A percentile compares a stretch with the other conserved stretches of the same genome.
phyloP scores from a whole-genome alignment of 2,329 filamentous ascomycete species.

The Capronia coronata region DNA sequence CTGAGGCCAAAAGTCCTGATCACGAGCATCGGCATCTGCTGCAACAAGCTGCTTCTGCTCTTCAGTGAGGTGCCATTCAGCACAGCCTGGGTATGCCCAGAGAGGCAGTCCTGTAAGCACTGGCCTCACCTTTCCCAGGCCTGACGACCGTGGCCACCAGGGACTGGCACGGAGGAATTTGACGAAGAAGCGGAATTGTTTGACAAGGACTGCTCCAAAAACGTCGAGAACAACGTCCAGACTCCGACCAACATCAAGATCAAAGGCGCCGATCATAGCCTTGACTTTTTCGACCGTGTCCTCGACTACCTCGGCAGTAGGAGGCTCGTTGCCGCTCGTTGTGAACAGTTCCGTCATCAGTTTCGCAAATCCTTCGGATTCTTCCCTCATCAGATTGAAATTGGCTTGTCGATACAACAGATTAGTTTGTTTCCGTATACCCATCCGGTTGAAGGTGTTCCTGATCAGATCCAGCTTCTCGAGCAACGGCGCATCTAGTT shows the following conservation, averaged over 20 bases:
- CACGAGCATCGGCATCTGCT: constrained; percentile 56
- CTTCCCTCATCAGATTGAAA: constrained; percentile 90
- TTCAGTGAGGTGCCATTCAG: constrained; percentile 57
- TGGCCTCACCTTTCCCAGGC: constrained; percentile 14
- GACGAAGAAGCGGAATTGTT: constrained; percentile 89
- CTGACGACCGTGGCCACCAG: constrained; percentile 76
- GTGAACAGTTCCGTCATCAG: constrained; percentile 93
- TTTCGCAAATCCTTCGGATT: constrained; percentile 95
- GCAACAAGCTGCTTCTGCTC: constrained; percentile 59
- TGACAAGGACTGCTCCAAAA: constrained; percentile 86
- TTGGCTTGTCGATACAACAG: constrained; percentile 91
- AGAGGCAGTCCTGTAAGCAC: constrained; percentile 60
- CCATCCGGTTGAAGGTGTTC: constrained; percentile 74
- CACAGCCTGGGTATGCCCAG: constrained; percentile 73
- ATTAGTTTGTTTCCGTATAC: constrained; percentile 86
- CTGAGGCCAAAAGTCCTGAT: constrained; percentile 71
- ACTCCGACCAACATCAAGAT: constrained; percentile 89
- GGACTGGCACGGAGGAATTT: constrained; percentile 86
- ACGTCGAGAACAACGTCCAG: constrained; percentile 93
- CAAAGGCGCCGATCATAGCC: constrained; percentile 91
- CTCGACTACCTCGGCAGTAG: constrained; percentile 68
- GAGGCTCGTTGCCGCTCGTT: constrained; percentile 66
- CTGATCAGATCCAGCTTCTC: constrained; percentile 72
- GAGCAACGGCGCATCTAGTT: constrained; percentile 73
- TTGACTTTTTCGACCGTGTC: constrained; percentile 89